phyloP scores from a whole-genome alignment of 306 rosid genomes.

The Trichosanthes truncata region DNA sequence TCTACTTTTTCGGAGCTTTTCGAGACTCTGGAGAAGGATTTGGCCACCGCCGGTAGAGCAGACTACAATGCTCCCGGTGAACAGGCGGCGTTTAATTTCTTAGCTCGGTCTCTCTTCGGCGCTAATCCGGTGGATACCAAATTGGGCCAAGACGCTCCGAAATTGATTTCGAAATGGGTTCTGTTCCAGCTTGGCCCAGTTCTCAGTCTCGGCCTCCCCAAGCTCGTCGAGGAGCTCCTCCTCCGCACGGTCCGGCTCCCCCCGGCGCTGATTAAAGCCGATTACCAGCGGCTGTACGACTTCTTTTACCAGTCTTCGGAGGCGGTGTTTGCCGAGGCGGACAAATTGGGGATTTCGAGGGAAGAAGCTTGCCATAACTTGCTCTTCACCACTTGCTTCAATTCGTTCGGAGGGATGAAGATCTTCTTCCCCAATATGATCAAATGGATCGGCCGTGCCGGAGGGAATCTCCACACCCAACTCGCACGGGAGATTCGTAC shows the following conservation, averaged over 20 bases:
- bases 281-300: constrained; percentile 57
- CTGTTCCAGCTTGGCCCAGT: constrained; percentile 54
- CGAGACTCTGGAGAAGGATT: constrained; percentile 35
- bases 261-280: constrained; percentile 36
- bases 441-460: constrained; percentile 55
- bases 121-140: constrained; percentile 38
- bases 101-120: constrained; percentile 40
- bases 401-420: constrained; percentile 75
- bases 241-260: constrained; percentile 60
- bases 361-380: constrained; percentile 90
- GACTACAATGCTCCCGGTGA: constrained; percentile 38
- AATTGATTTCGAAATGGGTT: constrained; percentile 46
- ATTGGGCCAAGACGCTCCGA: constrained; percentile 58
- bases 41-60: constrained; percentile 42
- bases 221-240: constrained; percentile 37
- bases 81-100: constrained; percentile 68
- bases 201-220: constrained; percentile 58
- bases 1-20: constrained; percentile 42
- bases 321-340: constrained; percentile 53
- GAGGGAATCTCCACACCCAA: constrained; percentile 41
- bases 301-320: constrained; percentile 56
- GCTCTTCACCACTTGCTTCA: constrained; percentile 77
- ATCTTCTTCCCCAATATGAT: constrained; percentile 49
- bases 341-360: constrained; percentile 46
- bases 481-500: constrained; percentile 62